These are phyloP conservation scores for Cutaneotrichosporon sp. DNA, from an alignment of 1,284 basidiomycete species.

Conservation along the genomic window DNA sequence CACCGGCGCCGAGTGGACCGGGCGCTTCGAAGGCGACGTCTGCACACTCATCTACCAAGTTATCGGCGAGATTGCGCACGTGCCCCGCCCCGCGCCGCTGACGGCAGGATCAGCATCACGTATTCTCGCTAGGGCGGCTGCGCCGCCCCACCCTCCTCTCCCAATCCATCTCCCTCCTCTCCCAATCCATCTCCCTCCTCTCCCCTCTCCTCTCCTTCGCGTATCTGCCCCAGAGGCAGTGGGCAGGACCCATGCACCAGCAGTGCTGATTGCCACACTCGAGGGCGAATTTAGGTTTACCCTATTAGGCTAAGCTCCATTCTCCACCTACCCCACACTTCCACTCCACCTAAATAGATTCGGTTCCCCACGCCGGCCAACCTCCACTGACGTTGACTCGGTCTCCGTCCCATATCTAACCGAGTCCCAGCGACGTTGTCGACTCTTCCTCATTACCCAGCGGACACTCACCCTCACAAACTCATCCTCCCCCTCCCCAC, in stretches of 20 bases:
- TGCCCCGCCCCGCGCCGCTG: neutral
- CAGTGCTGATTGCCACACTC: neutral
- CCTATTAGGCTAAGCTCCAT: too few relatives aligned
- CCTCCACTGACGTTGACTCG: neutral
- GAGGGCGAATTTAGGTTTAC: neutral
- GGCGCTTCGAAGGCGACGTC: slow-evolving; percentile 11
- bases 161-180: neutral
- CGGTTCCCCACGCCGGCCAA: neutral
- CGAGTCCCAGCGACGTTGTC: neutral
- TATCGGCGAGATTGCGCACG: slow-evolving; percentile 11
- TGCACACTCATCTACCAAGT: slow-evolving; percentile 9
- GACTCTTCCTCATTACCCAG: neutral
- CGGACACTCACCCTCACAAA: too few relatives aligned
- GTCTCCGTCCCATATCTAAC: neutral
- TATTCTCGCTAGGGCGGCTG: neutral
- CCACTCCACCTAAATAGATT: too few relatives aligned
- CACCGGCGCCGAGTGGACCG: slow-evolving; percentile 10
- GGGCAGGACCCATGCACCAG: neutral
- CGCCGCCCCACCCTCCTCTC: neutral
- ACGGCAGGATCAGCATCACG: neutral
- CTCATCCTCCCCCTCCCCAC: neutral
- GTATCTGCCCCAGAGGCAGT: neutral
- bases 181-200: too few relatives aligned
- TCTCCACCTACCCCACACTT: neutral
- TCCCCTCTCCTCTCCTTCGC: too few relatives aligned